Conservation (phyloP, 1,284 basidiomycete genomes). For the Trichosporon coremiiforme region DNA sequence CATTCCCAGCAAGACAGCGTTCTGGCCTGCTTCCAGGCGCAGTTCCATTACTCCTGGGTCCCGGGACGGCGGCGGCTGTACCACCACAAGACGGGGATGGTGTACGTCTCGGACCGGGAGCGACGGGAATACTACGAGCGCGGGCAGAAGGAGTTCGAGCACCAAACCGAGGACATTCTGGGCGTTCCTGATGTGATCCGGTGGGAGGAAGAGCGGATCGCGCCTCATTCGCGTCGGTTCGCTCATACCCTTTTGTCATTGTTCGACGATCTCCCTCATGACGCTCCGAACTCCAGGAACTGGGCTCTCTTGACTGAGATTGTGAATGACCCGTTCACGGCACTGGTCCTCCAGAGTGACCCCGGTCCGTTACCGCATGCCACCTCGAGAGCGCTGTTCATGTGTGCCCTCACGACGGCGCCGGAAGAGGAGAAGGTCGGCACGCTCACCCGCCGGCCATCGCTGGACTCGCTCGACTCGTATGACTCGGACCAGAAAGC, state of each 20-base stretch:
- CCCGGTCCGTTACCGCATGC: background rate
- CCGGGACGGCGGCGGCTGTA: slow-evolving; percentile 13
- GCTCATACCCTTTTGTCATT: background rate
- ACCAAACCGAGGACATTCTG: slow-evolving; percentile 2
- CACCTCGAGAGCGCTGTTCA: background rate
- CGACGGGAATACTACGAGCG: background rate
- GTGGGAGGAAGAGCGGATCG: slow-evolving; percentile 12
- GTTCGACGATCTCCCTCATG: slow-evolving; percentile 6
- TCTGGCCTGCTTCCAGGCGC: slow-evolving; percentile 7
- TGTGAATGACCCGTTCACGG: slow-evolving; percentile 16
- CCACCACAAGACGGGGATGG: slow-evolving; percentile 15
- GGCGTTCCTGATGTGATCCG: background rate
- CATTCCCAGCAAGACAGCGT: background rate
- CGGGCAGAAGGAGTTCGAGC: background rate
- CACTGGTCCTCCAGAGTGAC: background rate
- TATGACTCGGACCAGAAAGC: background rate
- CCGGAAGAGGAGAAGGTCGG: background rate
- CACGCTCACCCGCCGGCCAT: background rate
- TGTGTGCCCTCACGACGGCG: slow-evolving; percentile 8
- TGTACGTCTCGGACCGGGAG: slow-evolving; percentile 5
- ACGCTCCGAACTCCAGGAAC: background rate
- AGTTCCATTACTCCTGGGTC: background rate
- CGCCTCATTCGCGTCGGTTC: background rate
- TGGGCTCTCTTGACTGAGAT: background rate
- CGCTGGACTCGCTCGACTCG: background rate